Evolutionary conservation across 306 rosid species (phyloP).

Genomic region (Delonix regia): DNA sequence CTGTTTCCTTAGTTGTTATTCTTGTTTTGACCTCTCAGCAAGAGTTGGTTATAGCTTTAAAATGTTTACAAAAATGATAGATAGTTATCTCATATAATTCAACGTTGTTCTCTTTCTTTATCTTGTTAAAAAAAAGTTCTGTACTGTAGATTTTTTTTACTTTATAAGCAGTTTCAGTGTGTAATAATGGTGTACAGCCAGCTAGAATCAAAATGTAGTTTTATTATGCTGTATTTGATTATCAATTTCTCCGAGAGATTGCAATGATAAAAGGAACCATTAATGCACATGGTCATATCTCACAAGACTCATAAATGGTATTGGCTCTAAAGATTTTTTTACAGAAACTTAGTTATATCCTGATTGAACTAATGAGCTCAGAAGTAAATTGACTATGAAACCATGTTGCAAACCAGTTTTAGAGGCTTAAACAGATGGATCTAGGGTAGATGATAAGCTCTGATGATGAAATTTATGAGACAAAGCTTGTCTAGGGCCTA

Average conservation of each 20-base stretch:
- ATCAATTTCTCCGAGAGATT: not conserved
- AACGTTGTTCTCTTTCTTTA: not conserved
- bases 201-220: conserved; percentile 20
- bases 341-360: conserved; percentile 1
- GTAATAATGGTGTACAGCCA: not conserved
- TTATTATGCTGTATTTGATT: conserved; percentile 20
- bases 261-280: not conserved
- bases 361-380: conserved; percentile 9
- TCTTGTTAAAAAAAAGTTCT: not conserved
- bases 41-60: not conserved
- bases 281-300: not conserved
- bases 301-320: conserved; percentile 14
- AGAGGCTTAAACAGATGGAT: conserved; percentile 19
- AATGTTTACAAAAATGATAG: conserved; percentile 16
- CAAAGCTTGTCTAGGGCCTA: conserved; percentile 8
- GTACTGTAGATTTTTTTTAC: not conserved
- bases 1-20: not conserved
- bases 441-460: conserved; percentile 7
- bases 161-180: not conserved
- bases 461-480: conserved; percentile 7
- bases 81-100: not conserved
- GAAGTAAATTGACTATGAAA: conserved; percentile 1
- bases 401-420: conserved; percentile 10
- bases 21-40: conserved; percentile 7
- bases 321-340: conserved; percentile 7